Evolutionary conservation across 2,329 filamentous ascomycete species (phyloP), one percentile per base, ranked within the genome.

Genomic region (Trichoderma pleuroti): DNA sequence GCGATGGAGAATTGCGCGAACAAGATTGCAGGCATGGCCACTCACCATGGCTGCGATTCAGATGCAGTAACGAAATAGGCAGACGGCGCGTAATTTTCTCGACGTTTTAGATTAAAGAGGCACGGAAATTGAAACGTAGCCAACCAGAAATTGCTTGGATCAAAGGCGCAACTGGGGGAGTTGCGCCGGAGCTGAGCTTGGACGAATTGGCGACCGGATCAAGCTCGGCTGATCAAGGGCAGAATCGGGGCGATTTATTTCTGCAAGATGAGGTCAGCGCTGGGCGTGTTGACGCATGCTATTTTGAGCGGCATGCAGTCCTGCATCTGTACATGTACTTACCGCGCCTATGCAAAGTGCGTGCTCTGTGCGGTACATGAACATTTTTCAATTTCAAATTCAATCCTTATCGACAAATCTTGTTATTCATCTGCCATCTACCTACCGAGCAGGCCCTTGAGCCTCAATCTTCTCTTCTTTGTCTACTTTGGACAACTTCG

Each of bases 211-310:
- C 11, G n/a, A 28, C 18, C 11, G 74, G 72, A 56, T 72, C 63
- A 74, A 73, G 28, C 21, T 71, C 72, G 74, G 72, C 57, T 30
- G 21, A 32, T 46, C n/a, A 2, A n/a, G 1, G 67, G 57, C 32
- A 34, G 21, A 61, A 26, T 16, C 12, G 18, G 54, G 66, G 66
- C 26, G 18, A n/a, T 10, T 46, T 42, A 32, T 21, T 61, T 57
- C 66, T 61, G 56, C 66, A 60, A 11, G 56, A 68, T 68, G 66
- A 68, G 66, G 66, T 68, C 66, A 68, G 66, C 66, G 56, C 36
- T n/a, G 28, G 36, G 12, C 24, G 32, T 32, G 36, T 56, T 69
- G 57, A 54, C 32, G 28, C 60, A 69, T 59, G 54, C 54, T 16
- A 52, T 57, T 57, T 57, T 9, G 34, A 30, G 61, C 39, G 28